Base-by-base conservation (phyloP, 805 yeast genomes). In the Candida pseudoglaebosa region DNA sequence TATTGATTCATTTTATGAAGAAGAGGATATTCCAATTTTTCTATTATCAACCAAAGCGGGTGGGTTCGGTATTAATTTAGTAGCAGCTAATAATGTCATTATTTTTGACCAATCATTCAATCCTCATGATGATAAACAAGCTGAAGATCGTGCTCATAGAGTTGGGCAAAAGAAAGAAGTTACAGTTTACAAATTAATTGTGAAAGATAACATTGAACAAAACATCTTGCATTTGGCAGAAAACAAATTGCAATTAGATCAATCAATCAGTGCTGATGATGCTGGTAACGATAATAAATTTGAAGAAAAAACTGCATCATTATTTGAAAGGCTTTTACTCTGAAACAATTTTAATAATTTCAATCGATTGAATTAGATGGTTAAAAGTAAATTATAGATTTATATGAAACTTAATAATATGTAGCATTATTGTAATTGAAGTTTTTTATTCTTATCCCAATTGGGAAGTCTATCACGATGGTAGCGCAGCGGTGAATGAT, bases 121-220 rank as follows among this genome's bases (percentile, higher is more conserved):
- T 56, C 99, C 99, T 0, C 99, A 93, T 60, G 99, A 93, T 59
- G 99, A 93, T 56, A 84, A 84, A 56, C 99, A 93, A 65, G 99
- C 99, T 2, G 98, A 95, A 57, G 99, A 93, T 61, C 78, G 99
- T 56, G 96, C 98, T 0, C 99, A 93, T 60, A 77, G 99, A 61
- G 96, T 93, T 18, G 99, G 99, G 1, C 98, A 91, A 64, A 78
- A 82, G 5, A 78, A 82, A 39, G 87, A 84, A 35, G 99, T 93
- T 15, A 66, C 70, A 38, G 96, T 95, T 13, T 73, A 77, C 29
- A 78, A 95, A 40, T 63, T 93, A 44, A 80, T 93, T 37, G 75
- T 84, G 7, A 74, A 72, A 46, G 72, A 78, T 40, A 80, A 96
- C 1, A 84, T 93, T 28, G 99, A 93, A 51, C 97, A 91, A 60